Percentiles rank a stretch among this genome's conserved stretches.
phyloP scores from a whole-genome alignment of 1,139 yeast species.

The Suhomyces bokatorum region DNA sequence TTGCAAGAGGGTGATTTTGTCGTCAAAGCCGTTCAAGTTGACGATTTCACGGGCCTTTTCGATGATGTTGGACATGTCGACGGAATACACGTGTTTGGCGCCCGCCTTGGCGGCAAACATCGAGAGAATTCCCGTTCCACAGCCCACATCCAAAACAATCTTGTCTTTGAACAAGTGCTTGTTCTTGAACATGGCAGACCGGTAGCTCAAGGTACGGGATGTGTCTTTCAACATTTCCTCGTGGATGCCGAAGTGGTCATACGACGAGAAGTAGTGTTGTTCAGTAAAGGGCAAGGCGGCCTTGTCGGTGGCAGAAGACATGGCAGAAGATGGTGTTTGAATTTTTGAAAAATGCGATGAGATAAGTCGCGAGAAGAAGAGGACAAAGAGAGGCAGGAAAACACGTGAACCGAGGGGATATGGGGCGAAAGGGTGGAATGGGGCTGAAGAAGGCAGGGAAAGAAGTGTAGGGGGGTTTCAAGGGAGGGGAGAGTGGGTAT shows the following conservation, averaged over 20 bases:
- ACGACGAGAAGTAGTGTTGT: constrained; percentile 91
- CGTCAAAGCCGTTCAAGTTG: constrained; percentile 78
- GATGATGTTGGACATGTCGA: constrained; percentile 95
- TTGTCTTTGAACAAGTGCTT: constrained; percentile 88
- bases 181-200: constrained; percentile 91
- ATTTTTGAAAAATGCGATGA: constrained; percentile 12
- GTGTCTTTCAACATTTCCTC: constrained; percentile 98
- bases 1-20: constrained; percentile 83
- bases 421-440: neutral
- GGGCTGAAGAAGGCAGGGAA: neutral
- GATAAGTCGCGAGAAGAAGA: constrained; percentile 2
- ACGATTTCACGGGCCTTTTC: constrained; percentile 90
- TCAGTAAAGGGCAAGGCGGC: constrained; percentile 60
- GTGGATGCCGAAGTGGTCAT: constrained; percentile 96
- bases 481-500: neutral
- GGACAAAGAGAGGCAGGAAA: neutral
- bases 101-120: constrained; percentile 99
- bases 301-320: constrained; percentile 51
- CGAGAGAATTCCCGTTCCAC: constrained; percentile 96
- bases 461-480: no score
- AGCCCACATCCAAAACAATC: constrained; percentile 96
- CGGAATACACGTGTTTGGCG: constrained; percentile 95
- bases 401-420: neutral
- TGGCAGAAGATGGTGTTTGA: constrained; percentile 1
- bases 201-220: constrained; percentile 86